A percentile compares a stretch with the other conserved stretches of the same genome.
These are phyloP conservation scores for Mycena metata DNA, from an alignment of 768 basidiomycete species.

Conservation along the genomic window DNA sequence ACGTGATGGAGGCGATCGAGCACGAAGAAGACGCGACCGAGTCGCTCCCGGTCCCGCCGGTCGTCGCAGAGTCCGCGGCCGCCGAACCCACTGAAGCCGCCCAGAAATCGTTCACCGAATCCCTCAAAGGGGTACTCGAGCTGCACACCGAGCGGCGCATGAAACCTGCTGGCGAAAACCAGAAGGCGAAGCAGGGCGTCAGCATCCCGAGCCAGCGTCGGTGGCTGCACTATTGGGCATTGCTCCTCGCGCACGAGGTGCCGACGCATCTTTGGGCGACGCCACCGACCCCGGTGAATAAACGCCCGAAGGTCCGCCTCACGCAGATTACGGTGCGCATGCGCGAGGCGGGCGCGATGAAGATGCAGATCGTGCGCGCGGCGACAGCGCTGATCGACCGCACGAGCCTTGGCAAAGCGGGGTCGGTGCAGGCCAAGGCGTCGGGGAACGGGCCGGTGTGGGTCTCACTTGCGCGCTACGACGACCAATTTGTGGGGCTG, in stretches of 20 bases:
- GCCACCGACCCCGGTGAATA: slow-evolving; percentile 19
- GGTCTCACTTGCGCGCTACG: slow-evolving; percentile 86
- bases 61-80: slow-evolving; percentile 11
- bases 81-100: neutral
- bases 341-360: slow-evolving; percentile 66
- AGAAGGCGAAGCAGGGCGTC: slow-evolving; percentile 68
- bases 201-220: slow-evolving; percentile 87
- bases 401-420: slow-evolving; percentile 53
- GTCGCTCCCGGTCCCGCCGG: slow-evolving; percentile 6
- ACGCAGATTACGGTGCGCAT: slow-evolving; percentile 72
- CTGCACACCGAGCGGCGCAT: slow-evolving; percentile 80
- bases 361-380: slow-evolving; percentile 66
- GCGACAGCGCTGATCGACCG: slow-evolving; percentile 68
- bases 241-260: slow-evolving; percentile 68
- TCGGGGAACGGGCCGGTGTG: slow-evolving; percentile 63
- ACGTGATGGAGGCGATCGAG: slow-evolving; percentile 61
- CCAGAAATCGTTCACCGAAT: slow-evolving; percentile 50
- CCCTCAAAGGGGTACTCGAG: slow-evolving; percentile 69
- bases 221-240: slow-evolving; percentile 84
- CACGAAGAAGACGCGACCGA: slow-evolving; percentile 48
- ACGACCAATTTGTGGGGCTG: slow-evolving; percentile 73
- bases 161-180: slow-evolving; percentile 55
- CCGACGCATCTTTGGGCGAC: slow-evolving; percentile 64
- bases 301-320: slow-evolving; percentile 65
- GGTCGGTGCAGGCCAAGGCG: slow-evolving; percentile 35